These are phyloP conservation scores for Clarkia xantiana DNA, from an alignment of 345 rosid species.

Conservation along the genomic window DNA sequence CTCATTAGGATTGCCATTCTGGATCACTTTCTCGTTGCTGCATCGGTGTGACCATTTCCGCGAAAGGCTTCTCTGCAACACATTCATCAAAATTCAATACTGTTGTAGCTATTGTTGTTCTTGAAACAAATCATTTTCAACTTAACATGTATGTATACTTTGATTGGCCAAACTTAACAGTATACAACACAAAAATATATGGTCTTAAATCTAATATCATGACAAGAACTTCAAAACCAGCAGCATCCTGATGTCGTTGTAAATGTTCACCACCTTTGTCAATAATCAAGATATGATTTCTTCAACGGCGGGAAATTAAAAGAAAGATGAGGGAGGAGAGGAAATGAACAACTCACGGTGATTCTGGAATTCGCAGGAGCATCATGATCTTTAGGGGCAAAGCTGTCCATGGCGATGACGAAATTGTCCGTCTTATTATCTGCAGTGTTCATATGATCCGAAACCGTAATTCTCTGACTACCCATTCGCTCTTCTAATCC, in stretches of 20 bases:
- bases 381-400: constrained; percentile 42
- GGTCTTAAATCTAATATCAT: no score
- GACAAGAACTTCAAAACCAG: no score
- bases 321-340: neutral
- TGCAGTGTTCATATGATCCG: constrained; percentile 27
- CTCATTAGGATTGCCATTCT: constrained; percentile 17
- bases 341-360: constrained; percentile 22
- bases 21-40: constrained; percentile 27
- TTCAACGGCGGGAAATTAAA: constrained; percentile 3
- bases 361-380: constrained; percentile 29
- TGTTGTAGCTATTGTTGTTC: no score
- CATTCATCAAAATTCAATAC: neutral
- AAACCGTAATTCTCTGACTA: constrained; percentile 20
- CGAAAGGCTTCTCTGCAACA: constrained; percentile 66
- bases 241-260: no score
- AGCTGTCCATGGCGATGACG: constrained; percentile 57
- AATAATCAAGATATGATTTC: neutral
- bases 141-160: no score
- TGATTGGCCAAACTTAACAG: no score
- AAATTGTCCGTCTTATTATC: constrained; percentile 41
- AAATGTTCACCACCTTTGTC: no score
- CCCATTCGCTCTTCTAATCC: constrained; percentile 12
- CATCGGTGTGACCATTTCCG: constrained; percentile 55
- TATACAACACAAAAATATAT: no score
- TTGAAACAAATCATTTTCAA: no score